These are phyloP conservation scores for Medicago arabica DNA, from an alignment of 306 rosid genomes.

Conservation along the genomic window DNA sequence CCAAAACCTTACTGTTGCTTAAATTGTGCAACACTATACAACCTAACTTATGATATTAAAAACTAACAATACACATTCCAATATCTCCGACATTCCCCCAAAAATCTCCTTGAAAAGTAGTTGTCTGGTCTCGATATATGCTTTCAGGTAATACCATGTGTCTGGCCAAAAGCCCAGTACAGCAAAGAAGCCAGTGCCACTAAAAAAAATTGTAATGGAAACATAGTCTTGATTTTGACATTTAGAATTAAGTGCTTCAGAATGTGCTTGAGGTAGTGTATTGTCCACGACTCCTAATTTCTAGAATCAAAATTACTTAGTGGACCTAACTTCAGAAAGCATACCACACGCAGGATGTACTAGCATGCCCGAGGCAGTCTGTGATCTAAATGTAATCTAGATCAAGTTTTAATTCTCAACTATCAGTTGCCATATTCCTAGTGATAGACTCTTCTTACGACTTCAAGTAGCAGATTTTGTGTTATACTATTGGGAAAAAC, in stretches of 20 bases:
- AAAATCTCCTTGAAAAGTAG: background rate
- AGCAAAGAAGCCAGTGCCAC: background rate
- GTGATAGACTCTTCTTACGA: too few species aligned
- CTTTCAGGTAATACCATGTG: background rate
- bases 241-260: background rate
- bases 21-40: background rate
- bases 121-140: background rate
- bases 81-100: background rate
- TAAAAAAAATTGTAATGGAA: background rate
- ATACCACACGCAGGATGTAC: background rate
- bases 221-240: background rate
- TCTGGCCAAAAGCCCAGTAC: background rate
- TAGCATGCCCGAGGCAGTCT: background rate
- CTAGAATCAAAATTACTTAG: background rate
- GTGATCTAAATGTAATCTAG: background rate
- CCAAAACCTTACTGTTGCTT: constrained; percentile 3
- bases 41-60: background rate
- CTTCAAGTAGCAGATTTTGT: too few species aligned
- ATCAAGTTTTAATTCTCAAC: background rate
- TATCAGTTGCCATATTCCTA: too few species aligned
- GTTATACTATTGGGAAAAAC: too few species aligned
- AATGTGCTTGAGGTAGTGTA: background rate
- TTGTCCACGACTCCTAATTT: background rate
- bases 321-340: background rate
- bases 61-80: background rate